Conservation (phyloP, 2,329 filamentous ascomycete genomes). For the Geosmithia flava region DNA sequence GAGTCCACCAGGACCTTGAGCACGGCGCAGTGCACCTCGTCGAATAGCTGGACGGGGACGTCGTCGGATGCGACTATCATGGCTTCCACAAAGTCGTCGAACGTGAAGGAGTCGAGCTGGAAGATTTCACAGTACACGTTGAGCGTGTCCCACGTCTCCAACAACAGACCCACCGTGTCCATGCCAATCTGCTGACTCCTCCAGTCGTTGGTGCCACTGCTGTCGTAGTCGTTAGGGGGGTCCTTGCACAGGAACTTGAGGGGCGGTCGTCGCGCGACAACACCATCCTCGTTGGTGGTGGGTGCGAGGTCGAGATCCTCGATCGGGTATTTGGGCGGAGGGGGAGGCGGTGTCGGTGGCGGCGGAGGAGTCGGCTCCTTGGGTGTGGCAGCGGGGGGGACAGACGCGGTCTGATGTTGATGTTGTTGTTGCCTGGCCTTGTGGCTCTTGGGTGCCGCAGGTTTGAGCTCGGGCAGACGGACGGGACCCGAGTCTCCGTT, state of each 20-base stretch:
- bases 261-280: constrained; percentile 55
- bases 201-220: constrained; percentile 15
- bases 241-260: constrained; percentile 68
- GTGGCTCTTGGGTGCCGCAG: constrained; percentile 51
- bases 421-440: constrained; percentile 26
- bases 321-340: constrained; percentile 84
- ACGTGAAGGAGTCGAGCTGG: constrained; percentile 89
- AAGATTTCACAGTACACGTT: constrained; percentile 98
- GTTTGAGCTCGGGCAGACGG: constrained; percentile 61
- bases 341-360: constrained; percentile 57
- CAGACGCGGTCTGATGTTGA: neutral
- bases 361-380: constrained; percentile 27
- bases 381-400: neutral
- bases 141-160: constrained; percentile 92
- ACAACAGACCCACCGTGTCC: constrained; percentile 70
- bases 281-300: constrained; percentile 29
- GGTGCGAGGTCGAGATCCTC: constrained; percentile 80
- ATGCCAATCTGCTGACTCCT: constrained; percentile 52
- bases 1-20: constrained; percentile 75
- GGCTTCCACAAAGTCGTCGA: constrained; percentile 89
- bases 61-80: constrained; percentile 67
- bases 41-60: constrained; percentile 69
- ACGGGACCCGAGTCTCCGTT: constrained; percentile 31
- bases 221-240: constrained; percentile 30
- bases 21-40: constrained; percentile 84